These are phyloP conservation scores for Boletus sensibilis DNA, from an alignment of 768 basidiomycete genomes.

Conservation along the genomic window DNA sequence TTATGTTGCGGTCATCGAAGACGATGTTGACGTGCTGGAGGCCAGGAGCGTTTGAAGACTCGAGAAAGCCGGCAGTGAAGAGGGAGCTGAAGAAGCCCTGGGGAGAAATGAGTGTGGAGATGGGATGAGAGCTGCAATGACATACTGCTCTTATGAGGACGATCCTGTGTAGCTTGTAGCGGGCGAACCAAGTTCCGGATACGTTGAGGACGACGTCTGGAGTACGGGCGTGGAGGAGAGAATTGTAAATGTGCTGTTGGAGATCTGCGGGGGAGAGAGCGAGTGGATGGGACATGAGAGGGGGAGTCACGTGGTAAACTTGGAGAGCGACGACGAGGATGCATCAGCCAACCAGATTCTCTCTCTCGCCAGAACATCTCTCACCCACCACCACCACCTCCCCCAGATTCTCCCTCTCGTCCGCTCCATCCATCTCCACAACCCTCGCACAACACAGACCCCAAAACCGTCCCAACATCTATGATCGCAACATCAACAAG, in stretches of 20 bases:
- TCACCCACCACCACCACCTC: conserved; percentile 57
- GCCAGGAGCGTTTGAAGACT: conserved; percentile 42
- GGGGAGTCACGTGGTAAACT: background rate
- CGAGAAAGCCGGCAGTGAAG: conserved; percentile 78
- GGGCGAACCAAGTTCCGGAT: conserved; percentile 63
- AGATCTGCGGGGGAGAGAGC: conserved; percentile 53
- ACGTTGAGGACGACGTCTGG: conserved; percentile 78
- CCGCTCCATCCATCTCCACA: conserved; percentile 39
- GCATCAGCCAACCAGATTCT: conserved; percentile 56
- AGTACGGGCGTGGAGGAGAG: conserved; percentile 69
- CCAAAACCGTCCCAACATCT: conserved; percentile 66
- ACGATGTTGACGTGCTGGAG: conserved; percentile 62
- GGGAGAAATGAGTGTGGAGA: conserved; percentile 4
- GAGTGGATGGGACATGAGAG: conserved; percentile 36
- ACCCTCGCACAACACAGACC: conserved; percentile 43
- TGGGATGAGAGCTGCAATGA: conserved; percentile 7
- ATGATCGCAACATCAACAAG: conserved; percentile 89
- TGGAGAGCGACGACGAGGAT: conserved; percentile 46
- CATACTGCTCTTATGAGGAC: conserved; percentile 85
- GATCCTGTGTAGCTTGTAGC: conserved; percentile 80
- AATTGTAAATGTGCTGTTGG: conserved; percentile 73
- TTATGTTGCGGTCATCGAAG: conserved; percentile 87
- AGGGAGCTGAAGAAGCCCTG: conserved; percentile 88
- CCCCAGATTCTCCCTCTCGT: conserved; percentile 68
- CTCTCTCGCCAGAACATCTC: conserved; percentile 48